Evolutionary conservation across 202 grass and related monocot species (phyloP), one percentile per base, ranked within the genome.

Genomic region (Miscanthus sacchariflorus): DNA sequence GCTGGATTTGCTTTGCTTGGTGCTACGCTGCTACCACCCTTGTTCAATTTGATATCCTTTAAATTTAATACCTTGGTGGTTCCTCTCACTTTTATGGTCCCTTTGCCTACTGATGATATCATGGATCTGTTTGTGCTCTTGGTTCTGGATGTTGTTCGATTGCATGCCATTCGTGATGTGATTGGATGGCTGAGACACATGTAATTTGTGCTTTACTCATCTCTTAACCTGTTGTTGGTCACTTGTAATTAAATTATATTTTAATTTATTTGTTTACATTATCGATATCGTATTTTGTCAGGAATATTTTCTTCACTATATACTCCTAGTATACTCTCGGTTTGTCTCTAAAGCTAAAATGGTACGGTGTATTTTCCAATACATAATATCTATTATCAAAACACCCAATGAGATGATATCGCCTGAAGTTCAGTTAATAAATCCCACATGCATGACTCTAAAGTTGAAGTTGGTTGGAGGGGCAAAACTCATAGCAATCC

Each of bases 1-100:
- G 59, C 59, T 25, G 59, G 59, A 64, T 64, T 64, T 64, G 59
- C 59, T 64, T 64, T 64, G n/a, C 59, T 64, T 64, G 59, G 59
- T 64, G 58, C 59, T 64, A 64, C 59, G 12, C 59, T 64, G 59
- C 58, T 25, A 25, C 59, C 59, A 64, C 59, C 2, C 0, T 12
- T 64, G 59, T 64, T 64, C 9, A 25, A 64, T 64, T 63, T 64
- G n/a, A 64, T 61, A 61, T 64, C 59, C n/a, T 64, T 64, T 64
- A 11, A 64, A 25, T 64, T 64, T 64, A 64, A 23, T 25, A 12
- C 59, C 10, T 12, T 25, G 8, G 2, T 54, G 15, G 4, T n/a
- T 23, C 50, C 56, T 61, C 58, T 63, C 58, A 24, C 58, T 63
- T 63, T 63, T 3, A 9, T 63, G 58, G 58, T 63, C 21, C n/a